phyloP scores from a whole-genome alignment of 2,329 filamentous ascomycete genomes.

The Paecilomyces sp. region DNA sequence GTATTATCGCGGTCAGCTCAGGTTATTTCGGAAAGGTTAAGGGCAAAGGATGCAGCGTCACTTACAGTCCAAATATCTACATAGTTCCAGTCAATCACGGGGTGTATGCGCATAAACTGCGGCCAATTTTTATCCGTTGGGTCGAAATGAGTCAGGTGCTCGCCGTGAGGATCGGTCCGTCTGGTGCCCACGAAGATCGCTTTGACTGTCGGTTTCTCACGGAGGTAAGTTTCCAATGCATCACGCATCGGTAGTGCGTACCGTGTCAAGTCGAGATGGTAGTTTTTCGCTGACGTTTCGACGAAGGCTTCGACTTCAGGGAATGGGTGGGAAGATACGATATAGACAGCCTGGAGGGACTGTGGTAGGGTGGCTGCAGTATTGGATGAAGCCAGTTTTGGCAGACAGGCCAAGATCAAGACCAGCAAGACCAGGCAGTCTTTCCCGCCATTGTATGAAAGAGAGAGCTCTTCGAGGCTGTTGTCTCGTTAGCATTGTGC shows the following conservation, averaged over 20 bases:
- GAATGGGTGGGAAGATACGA: too few relatives aligned
- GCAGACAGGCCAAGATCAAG: slow-evolving; percentile 6
- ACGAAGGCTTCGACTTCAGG: too few relatives aligned
- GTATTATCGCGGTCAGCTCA: too few relatives aligned
- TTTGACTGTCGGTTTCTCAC: slow-evolving; percentile 46
- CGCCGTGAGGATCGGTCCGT: slow-evolving; percentile 86
- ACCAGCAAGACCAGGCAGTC: slow-evolving; percentile 8
- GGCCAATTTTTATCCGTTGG: too few relatives aligned
- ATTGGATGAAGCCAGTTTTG: background rate
- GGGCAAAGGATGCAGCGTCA: too few relatives aligned
- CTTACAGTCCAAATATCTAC: too few relatives aligned
- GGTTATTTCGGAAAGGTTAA: too few relatives aligned
- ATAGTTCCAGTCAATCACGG: too few relatives aligned
- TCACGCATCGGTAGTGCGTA: too few relatives aligned
- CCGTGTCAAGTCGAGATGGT: too few relatives aligned
- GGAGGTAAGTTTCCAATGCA: background rate
- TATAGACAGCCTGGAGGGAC: slow-evolving; percentile 5
- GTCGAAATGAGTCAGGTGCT: slow-evolving; percentile 66
- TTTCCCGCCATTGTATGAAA: slow-evolving; percentile 10
- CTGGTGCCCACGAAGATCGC: slow-evolving; percentile 84
- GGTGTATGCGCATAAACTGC: too few relatives aligned
- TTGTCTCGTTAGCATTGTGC: background rate
- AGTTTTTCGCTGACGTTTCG: too few relatives aligned
- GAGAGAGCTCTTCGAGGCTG: slow-evolving; percentile 7
- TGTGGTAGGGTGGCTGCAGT: background rate